Evolutionary conservation across 176 grass and related monocot species (phyloP), one percentile per base, ranked within the genome.

Genomic region (Oryza meyeriana): DNA sequence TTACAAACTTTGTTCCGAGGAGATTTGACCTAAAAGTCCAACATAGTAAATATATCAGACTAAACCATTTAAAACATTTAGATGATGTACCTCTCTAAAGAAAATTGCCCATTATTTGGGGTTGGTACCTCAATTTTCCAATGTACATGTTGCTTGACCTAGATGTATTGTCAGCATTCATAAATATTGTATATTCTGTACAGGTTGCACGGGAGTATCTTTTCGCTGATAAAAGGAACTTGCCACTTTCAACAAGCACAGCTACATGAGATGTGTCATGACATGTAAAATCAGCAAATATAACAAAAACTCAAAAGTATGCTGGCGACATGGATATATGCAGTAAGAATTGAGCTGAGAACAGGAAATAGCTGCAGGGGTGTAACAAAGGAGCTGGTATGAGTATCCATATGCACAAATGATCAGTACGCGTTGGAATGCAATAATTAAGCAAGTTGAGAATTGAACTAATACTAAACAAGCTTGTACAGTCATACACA

Each of bases 151-250:
- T 88, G 85, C 85, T 94, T 85, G 92, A 97, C 71, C 77, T 89
- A 86, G 92, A 90, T 82, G 90, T 85, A 77, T 90, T 94, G 62
- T 80, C 83, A 79, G 83, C 38, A 85, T 88, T 87, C 87, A 90
- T 92, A 52, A 87, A 97, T 86, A 97, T 97, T 77, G 89, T 92
- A 79, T 97, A 97, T 71, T 97, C 94, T 62, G 94, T 97, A 88
- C 81, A 92, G 50, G 94, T 94, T 93, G 94, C 84, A 35, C 87
- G 80, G 30, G 89, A 88, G 44, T 84, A 88, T 82, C 92, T 83
- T 88, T 97, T 97, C 3, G 94, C 94, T 0, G 85, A 92, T 79
- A 97, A 77, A 78, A 97, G 89, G 74, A 97, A 97, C 47, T 97
- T 97, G 61, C 94, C 94, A 87, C 76, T 93, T 80, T 97, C 94